Conservation (phyloP, 208 protist genomes). For the Trypanosoma rangeli region DNA sequence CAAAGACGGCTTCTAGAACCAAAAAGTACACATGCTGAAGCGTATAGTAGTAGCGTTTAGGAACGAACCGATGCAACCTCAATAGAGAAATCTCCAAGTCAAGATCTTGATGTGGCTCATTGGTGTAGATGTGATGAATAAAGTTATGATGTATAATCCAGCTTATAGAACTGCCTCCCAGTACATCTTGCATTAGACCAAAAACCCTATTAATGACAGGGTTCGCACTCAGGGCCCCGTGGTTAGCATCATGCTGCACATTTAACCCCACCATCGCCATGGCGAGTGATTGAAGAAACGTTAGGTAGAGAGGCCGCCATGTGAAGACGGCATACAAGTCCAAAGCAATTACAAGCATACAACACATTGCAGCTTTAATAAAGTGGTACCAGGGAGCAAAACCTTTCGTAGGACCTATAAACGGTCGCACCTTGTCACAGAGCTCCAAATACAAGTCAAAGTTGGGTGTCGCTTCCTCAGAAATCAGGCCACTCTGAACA, state of each 20-base stretch:
- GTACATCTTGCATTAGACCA: constrained; percentile 64
- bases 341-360: constrained; percentile 51
- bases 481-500: constrained; percentile 38
- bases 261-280: constrained; percentile 85
- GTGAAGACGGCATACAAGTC: constrained; percentile 68
- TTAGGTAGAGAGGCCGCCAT: constrained; percentile 50
- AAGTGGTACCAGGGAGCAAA: constrained; percentile 84
- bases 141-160: constrained; percentile 81
- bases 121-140: constrained; percentile 79
- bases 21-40: constrained; percentile 80
- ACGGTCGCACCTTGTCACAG: constrained; percentile 45
- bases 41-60: constrained; percentile 55
- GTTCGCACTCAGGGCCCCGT: constrained; percentile 61
- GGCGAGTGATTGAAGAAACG: constrained; percentile 64
- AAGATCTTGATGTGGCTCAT: constrained; percentile 60
- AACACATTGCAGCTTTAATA: constrained; percentile 59
- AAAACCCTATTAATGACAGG: constrained; percentile 63
- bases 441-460: constrained; percentile 73
- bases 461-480: constrained; percentile 45
- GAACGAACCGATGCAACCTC: constrained; percentile 62
- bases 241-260: constrained; percentile 85
- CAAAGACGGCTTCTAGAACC: constrained; percentile 68
- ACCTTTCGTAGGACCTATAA: constrained; percentile 57
- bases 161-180: constrained; percentile 75
- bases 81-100: constrained; percentile 78